Conservation (phyloP, 306 rosid species). For the Quercus robur region DNA sequence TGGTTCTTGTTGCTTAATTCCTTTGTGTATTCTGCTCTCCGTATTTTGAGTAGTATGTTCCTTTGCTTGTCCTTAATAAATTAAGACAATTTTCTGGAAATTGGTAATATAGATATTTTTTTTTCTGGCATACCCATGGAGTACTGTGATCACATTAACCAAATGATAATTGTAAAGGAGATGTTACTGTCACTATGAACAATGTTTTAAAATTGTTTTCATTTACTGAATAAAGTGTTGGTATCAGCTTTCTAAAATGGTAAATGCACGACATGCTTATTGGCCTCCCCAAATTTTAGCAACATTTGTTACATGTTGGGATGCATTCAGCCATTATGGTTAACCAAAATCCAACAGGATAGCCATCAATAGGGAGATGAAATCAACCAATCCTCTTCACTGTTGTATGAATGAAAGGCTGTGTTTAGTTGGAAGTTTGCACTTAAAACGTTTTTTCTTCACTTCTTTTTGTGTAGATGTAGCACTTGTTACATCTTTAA, state of each 20-base stretch:
- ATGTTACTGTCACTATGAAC: background rate
- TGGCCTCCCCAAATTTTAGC: background rate
- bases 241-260: too few relatives aligned
- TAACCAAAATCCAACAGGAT: background rate
- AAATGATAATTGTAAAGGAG: background rate
- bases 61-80: background rate
- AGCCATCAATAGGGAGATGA: conserved; percentile 8
- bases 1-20: background rate
- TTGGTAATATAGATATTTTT: background rate
- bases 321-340: background rate
- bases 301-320: background rate
- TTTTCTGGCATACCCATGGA: background rate
- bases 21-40: background rate
- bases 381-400: background rate
- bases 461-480: conserved; percentile 55
- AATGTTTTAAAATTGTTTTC: background rate
- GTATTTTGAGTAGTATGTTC: background rate
- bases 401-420: background rate
- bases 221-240: background rate
- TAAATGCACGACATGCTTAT: too few relatives aligned
- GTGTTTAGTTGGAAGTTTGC: conserved; percentile 4
- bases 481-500: conserved; percentile 90
- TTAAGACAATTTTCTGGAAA: background rate
- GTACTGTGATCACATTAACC: background rate
- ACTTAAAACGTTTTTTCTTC: conserved; percentile 14